A percentile compares a stretch with the other conserved stretches of the same genome.
Conservation (phyloP, 106 monocot genomes). For the Xerophyta viscosa region DNA sequence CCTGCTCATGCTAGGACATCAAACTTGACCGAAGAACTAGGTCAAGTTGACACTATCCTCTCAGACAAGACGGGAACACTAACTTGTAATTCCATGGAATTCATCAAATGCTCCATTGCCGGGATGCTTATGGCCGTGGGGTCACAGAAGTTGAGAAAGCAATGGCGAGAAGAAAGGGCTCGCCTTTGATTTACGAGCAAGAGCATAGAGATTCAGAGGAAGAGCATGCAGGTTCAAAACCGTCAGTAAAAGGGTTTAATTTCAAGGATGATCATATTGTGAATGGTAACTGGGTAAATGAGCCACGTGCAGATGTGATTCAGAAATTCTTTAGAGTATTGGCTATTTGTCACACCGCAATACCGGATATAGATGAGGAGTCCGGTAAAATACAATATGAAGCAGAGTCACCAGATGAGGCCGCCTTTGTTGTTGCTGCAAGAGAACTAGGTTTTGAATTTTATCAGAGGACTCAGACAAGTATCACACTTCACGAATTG, state of each 20-base stretch:
- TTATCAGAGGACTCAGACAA: slow-evolving; percentile 64
- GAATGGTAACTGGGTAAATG: slow-evolving; percentile 75
- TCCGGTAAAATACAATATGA: slow-evolving; percentile 64
- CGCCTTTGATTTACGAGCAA: slow-evolving; percentile 21
- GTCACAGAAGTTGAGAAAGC: slow-evolving; percentile 86
- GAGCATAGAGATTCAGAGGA: slow-evolving; percentile 18
- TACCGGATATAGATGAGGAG: slow-evolving; percentile 80
- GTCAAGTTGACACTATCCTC: slow-evolving; percentile 87
- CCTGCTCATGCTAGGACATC: slow-evolving; percentile 90
- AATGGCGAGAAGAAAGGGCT: slow-evolving; percentile 54
- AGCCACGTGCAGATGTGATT: slow-evolving; percentile 48
- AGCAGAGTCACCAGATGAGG: slow-evolving; percentile 97
- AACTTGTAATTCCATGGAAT: slow-evolving; percentile 91
- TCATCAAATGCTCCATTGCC: slow-evolving; percentile 84
- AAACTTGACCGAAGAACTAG: slow-evolving; percentile 86
- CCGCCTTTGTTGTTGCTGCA: slow-evolving; percentile 91
- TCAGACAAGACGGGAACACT: slow-evolving; percentile 93
- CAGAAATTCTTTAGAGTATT: slow-evolving; percentile 57
- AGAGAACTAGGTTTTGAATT: slow-evolving; percentile 90
- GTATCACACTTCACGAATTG: slow-evolving; percentile 56
- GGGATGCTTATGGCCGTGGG: slow-evolving; percentile 74
- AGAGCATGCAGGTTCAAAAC: slow-evolving; percentile 7
- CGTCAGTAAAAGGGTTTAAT: slow-evolving; percentile 79
- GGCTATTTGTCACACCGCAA: slow-evolving; percentile 82
- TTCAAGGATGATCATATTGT: slow-evolving; percentile 60